These are phyloP conservation scores for Lablab purpureus DNA, from an alignment of 306 rosid genomes.

Conservation along the genomic window DNA sequence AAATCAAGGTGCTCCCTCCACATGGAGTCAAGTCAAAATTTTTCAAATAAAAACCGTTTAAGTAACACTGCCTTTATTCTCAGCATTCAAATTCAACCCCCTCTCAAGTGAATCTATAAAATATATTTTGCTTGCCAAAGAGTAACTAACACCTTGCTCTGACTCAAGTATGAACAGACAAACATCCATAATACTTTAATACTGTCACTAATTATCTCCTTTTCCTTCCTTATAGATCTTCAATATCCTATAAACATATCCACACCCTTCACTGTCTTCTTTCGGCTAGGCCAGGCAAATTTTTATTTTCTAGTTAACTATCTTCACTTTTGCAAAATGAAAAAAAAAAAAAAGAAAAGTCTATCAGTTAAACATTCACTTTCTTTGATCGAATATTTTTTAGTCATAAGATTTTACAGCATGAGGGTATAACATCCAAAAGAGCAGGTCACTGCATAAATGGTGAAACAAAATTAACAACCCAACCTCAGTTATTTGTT, in stretches of 20 bases:
- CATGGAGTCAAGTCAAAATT: constrained; percentile 46
- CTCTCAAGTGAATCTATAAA: neutral
- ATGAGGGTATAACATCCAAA: too few species aligned
- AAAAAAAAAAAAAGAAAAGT: too few species aligned
- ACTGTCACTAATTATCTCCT: constrained; percentile 3
- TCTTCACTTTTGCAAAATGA: too few species aligned
- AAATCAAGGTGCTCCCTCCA: constrained; percentile 36
- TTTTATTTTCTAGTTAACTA: neutral
- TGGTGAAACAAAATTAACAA: too few species aligned
- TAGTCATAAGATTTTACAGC: too few species aligned
- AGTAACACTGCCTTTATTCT: neutral
- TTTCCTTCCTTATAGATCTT: constrained; percentile 23
- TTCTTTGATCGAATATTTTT: too few species aligned
- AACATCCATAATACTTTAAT: constrained; percentile 17
- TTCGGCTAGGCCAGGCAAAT: neutral
- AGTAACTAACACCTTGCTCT: constrained; percentile 23
- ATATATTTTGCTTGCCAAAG: neutral
- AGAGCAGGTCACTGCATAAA: too few species aligned
- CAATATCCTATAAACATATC: constrained; percentile 40
- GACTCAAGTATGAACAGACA: constrained; percentile 50
- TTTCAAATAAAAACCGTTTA: neutral
- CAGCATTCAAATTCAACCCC: constrained; percentile 23
- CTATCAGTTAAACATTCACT: too few species aligned
- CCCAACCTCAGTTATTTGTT: too few species aligned
- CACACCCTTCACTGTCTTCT: constrained; percentile 41